Base-by-base conservation (phyloP, 2,329 filamentous ascomycete genomes). In the Aureobasidium pullulans region DNA sequence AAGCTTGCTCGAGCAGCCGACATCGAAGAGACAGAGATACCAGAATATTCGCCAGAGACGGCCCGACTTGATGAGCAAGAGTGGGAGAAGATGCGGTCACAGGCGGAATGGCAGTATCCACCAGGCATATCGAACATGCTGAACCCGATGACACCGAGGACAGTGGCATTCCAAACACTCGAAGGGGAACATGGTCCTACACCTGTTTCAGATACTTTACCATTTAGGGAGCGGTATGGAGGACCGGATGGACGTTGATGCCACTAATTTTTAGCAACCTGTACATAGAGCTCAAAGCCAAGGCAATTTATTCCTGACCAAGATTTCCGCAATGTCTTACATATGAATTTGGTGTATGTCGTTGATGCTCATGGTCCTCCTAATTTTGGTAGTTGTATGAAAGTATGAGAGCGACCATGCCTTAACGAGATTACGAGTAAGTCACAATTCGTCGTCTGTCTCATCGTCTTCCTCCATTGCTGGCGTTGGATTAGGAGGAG, bases 111-210 rank as follows among this genome's bases (percentile, higher is more conserved):
- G 56, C 70, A 71, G 43, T 60, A 73, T 49, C 70, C 70, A 5
- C 71, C 70, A 1, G 75, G 73, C 52, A 79, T 83, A 32, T 73
- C 73, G 19, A 72, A 72, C 28, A 68, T 66, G 32, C 68, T 67
- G 37, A 66, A 66, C 39, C 69, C 70, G 1, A 87, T 80, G 63
- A 88, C 85, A 6, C 86, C 85, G 6, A 73, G 86, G 64, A 88
- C 86, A 15, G 79, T 83, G 69, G 86, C 86, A 1, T 89, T 89
- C 69, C 79, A 87, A 66, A 79, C 81, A 11, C 74, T 87, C 49
- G 81, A 70, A 66, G 61, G 71, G 66, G 59, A 69, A 66, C 19
- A 69, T 62, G 16, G 57, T 59, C 37, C 62, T 34, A 13, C 63
- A 60, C 37, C 31, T 39, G 43, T 40, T 46, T 43, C 53, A 43